phyloP scores from a whole-genome alignment of 2,329 filamentous ascomycete genomes.

The Hymenoscyphus occultus region DNA sequence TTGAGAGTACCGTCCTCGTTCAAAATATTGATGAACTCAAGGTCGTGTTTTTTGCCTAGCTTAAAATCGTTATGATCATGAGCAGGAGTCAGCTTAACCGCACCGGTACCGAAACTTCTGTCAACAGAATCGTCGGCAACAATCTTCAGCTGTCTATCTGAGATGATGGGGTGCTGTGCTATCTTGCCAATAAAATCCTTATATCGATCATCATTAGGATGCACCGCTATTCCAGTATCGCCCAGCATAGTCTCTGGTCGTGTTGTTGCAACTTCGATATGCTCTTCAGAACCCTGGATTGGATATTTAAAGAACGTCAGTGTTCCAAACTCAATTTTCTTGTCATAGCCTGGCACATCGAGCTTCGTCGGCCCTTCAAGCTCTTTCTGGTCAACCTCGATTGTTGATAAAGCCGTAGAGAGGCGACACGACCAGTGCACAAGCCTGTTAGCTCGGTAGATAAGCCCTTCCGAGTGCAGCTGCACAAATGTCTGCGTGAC shows the following conservation, averaged over 20 bases:
- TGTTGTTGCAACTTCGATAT: slow-evolving; percentile 84
- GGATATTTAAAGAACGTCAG: slow-evolving; percentile 85
- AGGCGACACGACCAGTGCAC: slow-evolving; percentile 91
- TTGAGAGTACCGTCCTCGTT: slow-evolving; percentile 87
- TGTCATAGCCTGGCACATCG: slow-evolving; percentile 85
- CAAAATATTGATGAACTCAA: slow-evolving; percentile 88
- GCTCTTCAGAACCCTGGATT: slow-evolving; percentile 74
- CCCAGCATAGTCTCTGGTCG: slow-evolving; percentile 92
- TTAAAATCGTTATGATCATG: slow-evolving; percentile 93
- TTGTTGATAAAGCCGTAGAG: slow-evolving; percentile 81
- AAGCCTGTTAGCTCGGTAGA: slow-evolving; percentile 84
- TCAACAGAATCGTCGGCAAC: slow-evolving; percentile 86
- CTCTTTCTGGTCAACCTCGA: slow-evolving; percentile 89
- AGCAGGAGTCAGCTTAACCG: slow-evolving; percentile 90
- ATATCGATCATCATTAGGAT: slow-evolving; percentile 80
- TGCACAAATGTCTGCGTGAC: slow-evolving; percentile 83
- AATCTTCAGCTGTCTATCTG: slow-evolving; percentile 71
- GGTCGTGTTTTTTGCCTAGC: slow-evolving; percentile 71
- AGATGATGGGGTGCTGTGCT: slow-evolving; percentile 79
- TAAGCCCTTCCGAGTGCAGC: slow-evolving; percentile 84
- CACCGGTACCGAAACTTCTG: slow-evolving; percentile 87
- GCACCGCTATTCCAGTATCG: slow-evolving; percentile 85
- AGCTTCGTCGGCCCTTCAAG: slow-evolving; percentile 77
- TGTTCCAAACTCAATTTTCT: slow-evolving; percentile 92
- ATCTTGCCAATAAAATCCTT: slow-evolving; percentile 80